phyloP scores from a whole-genome alignment of 495 filamentous ascomycete genomes.

The Aspergillus leporis region DNA sequence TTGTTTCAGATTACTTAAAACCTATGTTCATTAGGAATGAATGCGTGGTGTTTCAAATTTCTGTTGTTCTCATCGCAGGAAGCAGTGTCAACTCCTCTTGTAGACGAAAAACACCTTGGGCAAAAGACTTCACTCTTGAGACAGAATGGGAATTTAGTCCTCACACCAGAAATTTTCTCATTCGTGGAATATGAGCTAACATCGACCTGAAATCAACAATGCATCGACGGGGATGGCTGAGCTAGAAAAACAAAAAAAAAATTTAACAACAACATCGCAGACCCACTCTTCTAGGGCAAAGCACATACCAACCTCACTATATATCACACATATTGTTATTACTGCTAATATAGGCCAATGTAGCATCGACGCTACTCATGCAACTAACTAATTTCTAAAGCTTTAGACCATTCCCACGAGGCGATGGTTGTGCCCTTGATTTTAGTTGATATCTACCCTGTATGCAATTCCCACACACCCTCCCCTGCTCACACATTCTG shows the following conservation, averaged over 20 bases:
- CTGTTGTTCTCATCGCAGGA: neutral
- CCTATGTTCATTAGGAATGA: neutral
- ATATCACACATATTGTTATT: neutral
- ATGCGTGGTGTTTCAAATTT: neutral
- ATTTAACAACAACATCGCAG: neutral
- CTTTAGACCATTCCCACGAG: neutral
- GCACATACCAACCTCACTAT: neutral
- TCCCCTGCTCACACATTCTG: neutral
- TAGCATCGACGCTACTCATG: neutral
- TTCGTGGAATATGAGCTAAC: neutral
- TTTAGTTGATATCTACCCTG: neutral
- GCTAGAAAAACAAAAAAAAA: neutral
- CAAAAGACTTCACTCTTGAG: neutral
- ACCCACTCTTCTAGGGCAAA: neutral
- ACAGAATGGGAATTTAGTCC: neutral
- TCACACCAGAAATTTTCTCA: neutral
- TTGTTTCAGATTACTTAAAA: constrained; percentile 1
- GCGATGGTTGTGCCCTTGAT: neutral
- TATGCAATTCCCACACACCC: neutral
- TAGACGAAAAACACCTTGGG: neutral
- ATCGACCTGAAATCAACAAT: neutral
- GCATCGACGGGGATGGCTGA: neutral
- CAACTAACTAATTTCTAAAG: neutral
- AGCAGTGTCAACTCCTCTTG: neutral
- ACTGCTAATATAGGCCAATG: neutral